These are phyloP conservation scores for Mortierella sp. DNA, from an alignment of 371 early-diverging fungal genomes.

Conservation along the genomic window DNA sequence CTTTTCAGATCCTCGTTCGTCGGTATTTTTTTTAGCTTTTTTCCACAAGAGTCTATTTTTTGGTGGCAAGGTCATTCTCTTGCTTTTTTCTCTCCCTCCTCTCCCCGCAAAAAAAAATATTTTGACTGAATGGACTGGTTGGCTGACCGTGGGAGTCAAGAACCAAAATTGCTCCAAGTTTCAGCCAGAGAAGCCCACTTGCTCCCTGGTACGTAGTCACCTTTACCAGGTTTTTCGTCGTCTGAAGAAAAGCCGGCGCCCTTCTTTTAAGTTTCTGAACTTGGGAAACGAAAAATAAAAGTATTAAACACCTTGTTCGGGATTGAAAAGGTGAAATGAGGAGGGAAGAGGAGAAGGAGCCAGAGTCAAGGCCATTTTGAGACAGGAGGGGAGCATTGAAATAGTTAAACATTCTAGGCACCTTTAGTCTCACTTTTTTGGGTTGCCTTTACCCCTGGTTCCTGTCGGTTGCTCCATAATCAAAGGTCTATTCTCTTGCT, in stretches of 20 bases:
- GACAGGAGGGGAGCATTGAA: not conserved
- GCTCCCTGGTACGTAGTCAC: not conserved
- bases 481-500: no score
- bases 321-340: not conserved
- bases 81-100: not conserved
- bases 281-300: not conserved
- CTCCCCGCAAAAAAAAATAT: not conserved
- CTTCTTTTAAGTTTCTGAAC: conserved; percentile 4
- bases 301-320: not conserved
- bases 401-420: not conserved
- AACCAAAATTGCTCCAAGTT: not conserved
- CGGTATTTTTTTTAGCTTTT: not conserved
- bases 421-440: not conserved
- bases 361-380: not conserved
- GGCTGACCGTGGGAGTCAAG: not conserved
- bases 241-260: not conserved
- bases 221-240: not conserved
- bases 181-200: not conserved
- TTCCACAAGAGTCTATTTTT: not conserved
- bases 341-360: not conserved
- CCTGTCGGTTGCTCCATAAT: no score
- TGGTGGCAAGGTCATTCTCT: not conserved
- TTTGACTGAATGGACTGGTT: not conserved
- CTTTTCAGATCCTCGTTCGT: no score
- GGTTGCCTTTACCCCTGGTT: no score